Evolutionary conservation across 75 land plant genomes (phyloP), one percentile per base, ranked within the genome.

Genomic region (Picea sitchensis): DNA sequence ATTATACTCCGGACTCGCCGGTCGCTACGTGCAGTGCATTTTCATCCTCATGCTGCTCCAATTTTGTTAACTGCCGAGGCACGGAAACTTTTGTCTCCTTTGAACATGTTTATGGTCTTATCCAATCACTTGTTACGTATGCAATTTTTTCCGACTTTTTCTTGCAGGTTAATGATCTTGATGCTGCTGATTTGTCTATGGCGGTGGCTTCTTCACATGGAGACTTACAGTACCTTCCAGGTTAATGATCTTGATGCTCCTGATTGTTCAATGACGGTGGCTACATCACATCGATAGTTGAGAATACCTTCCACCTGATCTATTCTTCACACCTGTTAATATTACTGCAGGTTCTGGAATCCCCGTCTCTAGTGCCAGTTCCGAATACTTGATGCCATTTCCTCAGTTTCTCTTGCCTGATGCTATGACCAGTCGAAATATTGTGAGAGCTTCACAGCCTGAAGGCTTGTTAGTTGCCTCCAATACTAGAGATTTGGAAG

Each of bases 31-130:
- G 99, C 99, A 82, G 99, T 96, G 80, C 99, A 94, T 87, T 96
- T 96, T 88, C 99, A 94, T 73, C 97, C 97, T 2, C 91, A 88
- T 77, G 93, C 83, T 62, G 95, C 99, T 58, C 99, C 95, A 21
- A 86, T 94, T 84, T 79, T 96, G 30, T 75, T 96, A n/a, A 94
- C 99, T 68, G 99, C 99, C 32, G 99, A 96, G 96, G 99, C 92
- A 73, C 1, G 14, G 34, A 34, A 65, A 9, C 26, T 41, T 71
- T 36, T 44, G 8, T 63, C 31, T 23, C 57, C 18, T 65, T 36
- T 21, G 26, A 72, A 7, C 1, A 51, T 9, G 12, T 51, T 51
- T 51, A 51, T 51, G 56, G 9, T 51, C 56, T 9, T 51, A 54
- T 58, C 65, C 59, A 60, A 79, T 78, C 44, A 34, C 36, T 67